Evolutionary conservation across 768 basidiomycete species (phyloP).

Genomic region (Boletus speciosus): DNA sequence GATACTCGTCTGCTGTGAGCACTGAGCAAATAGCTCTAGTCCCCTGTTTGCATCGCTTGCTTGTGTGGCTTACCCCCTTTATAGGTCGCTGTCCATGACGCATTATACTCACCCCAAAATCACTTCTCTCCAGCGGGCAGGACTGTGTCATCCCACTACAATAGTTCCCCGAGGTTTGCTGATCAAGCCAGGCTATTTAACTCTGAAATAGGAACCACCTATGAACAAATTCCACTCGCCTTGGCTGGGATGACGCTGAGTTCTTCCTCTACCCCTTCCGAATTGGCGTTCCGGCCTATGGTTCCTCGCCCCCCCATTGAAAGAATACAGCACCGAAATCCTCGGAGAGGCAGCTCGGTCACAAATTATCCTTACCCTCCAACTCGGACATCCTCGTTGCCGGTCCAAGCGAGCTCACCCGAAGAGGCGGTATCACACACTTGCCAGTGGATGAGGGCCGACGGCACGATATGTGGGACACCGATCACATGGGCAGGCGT

Average conservation of each 20-base stretch:
- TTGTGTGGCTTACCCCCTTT: neutral
- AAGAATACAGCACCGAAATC: neutral
- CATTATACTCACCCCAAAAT: no score
- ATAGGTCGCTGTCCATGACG: neutral
- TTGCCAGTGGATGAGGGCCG: slow-evolving; percentile 7
- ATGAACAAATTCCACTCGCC: no score
- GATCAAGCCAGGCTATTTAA: neutral
- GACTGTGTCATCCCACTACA: neutral
- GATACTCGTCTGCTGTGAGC: no score
- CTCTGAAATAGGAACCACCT: neutral
- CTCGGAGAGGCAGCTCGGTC: neutral
- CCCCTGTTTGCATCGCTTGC: neutral
- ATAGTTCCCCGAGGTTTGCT: neutral
- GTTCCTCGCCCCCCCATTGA: no score
- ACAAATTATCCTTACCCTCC: neutral
- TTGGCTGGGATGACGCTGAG: no score
- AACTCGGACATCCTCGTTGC: neutral
- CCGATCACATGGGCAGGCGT: neutral
- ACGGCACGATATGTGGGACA: slow-evolving; percentile 1
- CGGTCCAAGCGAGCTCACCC: neutral
- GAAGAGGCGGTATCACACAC: neutral
- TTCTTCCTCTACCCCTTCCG: neutral
- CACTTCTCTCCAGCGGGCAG: neutral
- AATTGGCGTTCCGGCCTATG: neutral
- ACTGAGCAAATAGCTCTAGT: neutral